Percentiles rank a stretch among this genome's conserved stretches.
Conservation (phyloP, 2,329 filamentous ascomycete species). For the Aspergillus fumigatus region DNA sequence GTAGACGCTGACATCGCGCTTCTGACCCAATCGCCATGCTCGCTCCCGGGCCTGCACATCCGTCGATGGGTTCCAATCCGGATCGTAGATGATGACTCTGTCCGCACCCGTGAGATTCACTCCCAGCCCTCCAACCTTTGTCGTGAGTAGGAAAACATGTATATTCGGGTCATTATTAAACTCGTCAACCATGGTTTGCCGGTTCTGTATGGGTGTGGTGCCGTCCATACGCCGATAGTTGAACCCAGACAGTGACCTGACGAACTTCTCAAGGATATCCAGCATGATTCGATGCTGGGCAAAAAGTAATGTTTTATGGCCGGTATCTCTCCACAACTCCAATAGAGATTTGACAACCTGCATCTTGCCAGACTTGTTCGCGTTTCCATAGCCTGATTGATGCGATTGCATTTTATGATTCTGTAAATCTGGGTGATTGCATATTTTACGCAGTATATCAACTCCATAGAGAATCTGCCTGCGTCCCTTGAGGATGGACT, state of each 20-base stretch:
- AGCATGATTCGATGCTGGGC: slow-evolving; percentile 94
- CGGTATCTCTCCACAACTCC: slow-evolving; percentile 83
- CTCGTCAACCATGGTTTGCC: slow-evolving; percentile 85
- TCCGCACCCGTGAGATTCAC: slow-evolving; percentile 94
- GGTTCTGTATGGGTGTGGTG: slow-evolving; percentile 76
- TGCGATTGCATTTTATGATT: slow-evolving; percentile 59
- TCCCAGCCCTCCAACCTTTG: slow-evolving; percentile 89
- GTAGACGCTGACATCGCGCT: slow-evolving; percentile 91
- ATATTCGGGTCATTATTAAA: slow-evolving; percentile 80
- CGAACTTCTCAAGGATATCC: slow-evolving; percentile 82
- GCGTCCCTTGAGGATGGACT: slow-evolving; percentile 69
- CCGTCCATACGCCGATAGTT: slow-evolving; percentile 91
- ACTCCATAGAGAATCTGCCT: slow-evolving; percentile 83
- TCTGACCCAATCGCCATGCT: slow-evolving; percentile 93
- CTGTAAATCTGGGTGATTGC: slow-evolving; percentile 89
- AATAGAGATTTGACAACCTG: slow-evolving; percentile 85
- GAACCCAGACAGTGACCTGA: slow-evolving; percentile 63
- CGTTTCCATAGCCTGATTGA: slow-evolving; percentile 68
- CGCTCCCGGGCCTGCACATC: slow-evolving; percentile 92
- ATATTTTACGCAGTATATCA: slow-evolving; percentile 89
- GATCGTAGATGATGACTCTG: slow-evolving; percentile 96
- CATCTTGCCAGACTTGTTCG: slow-evolving; percentile 86
- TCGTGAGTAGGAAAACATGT: slow-evolving; percentile 88
- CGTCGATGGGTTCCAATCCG: slow-evolving; percentile 97
- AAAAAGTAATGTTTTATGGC: slow-evolving; percentile 90